Evolutionary conservation across 1,139 yeast genomes (phyloP).

Genomic region (Geotrichum bryndzae): DNA sequence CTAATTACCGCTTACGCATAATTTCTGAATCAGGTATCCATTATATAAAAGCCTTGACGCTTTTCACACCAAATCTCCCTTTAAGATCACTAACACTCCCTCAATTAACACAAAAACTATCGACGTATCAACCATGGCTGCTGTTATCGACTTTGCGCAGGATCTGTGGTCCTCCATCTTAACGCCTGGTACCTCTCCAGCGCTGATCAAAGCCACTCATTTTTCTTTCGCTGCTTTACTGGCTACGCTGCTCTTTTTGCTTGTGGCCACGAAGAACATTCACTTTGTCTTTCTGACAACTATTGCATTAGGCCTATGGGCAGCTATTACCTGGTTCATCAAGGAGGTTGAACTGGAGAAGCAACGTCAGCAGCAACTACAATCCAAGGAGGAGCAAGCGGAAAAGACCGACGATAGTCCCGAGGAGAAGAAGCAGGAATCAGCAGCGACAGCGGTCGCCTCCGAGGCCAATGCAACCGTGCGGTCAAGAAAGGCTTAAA

Average conservation of each 20-base stretch:
- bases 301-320: slow-evolving; percentile 69
- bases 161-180: slow-evolving; percentile 88
- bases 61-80: neutral
- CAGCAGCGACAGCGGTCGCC: neutral
- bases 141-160: slow-evolving; percentile 34
- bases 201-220: slow-evolving; percentile 75
- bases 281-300: slow-evolving; percentile 72
- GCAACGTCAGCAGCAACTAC: slow-evolving; percentile 23
- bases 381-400: neutral
- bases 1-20: too few relatives aligned
- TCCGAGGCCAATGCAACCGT: neutral
- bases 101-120: neutral
- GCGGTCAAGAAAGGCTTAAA: slow-evolving; percentile 10
- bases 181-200: slow-evolving; percentile 93
- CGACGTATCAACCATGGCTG: slow-evolving; percentile 7
- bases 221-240: slow-evolving; percentile 54
- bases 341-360: slow-evolving; percentile 56
- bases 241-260: slow-evolving; percentile 49
- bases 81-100: neutral
- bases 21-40: too few relatives aligned
- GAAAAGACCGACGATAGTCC: neutral
- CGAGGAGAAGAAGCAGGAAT: neutral
- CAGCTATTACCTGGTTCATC: slow-evolving; percentile 81
- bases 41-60: too few relatives aligned
- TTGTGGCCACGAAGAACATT: slow-evolving; percentile 58